Evolutionary conservation across 148 eudicot species (phyloP), one percentile per base, ranked within the genome.

Genomic region (Simmondsia chinensis): DNA sequence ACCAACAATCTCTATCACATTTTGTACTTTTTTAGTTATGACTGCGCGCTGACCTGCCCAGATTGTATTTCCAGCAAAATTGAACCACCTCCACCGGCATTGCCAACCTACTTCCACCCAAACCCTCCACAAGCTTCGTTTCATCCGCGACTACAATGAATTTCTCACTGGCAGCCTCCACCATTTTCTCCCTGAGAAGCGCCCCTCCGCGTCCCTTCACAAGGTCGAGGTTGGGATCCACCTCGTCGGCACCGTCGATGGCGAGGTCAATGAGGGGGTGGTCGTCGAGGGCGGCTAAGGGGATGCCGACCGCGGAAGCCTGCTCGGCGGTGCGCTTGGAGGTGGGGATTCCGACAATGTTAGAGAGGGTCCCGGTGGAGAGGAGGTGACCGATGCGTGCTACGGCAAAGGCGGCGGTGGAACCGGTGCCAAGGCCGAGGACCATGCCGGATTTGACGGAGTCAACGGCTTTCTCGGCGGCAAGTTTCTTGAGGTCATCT

Each of bases 171-270:
- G 99, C 95, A 0, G 94, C 95, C 43, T 91, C 99, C 1, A 86
- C 96, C 99, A 86, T 86, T 17, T 93, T 86, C 70, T 86, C 99
- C 3, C 96, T 61, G 43, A 86, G 56, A 0, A 93, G 61, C 2
- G 99, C 89, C 0, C 99, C 94, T 5, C 96, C 96, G 2, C 96
- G 88, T 13, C 99, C 99, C 54, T 91, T 91, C 19, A 91, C 99
- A 0, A 91, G 69, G 20, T 89, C 78, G 2, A 89, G 70, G 30
- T 75, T 71, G 2, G 97, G 95, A 52, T 91, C 97, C 7, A 91
- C 94, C 65, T 91, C 95, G 33, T 91, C 97, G 2, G 95, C 97
- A 0, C 97, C 95, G 34, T 91, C 95, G 6, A 91, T 85, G 0
- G 97, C 97, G 29, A 91, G 82, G 44, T 91, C 95, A 11, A 91